Base-by-base conservation (phyloP, 139 green algal species). In the Chlamydomonas incerta region DNA sequence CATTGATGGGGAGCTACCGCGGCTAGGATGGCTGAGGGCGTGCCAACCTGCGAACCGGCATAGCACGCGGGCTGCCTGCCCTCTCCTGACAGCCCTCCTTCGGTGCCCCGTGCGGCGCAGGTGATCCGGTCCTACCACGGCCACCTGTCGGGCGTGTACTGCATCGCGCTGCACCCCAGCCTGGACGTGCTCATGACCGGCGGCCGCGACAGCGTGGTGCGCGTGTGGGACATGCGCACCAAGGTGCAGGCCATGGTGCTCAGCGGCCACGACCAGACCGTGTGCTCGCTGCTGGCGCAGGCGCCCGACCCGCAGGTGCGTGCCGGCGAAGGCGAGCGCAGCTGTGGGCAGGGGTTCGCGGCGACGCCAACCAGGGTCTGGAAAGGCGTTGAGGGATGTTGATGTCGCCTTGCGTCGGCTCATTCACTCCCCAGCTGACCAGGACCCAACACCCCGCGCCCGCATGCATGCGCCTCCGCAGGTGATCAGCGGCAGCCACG, bases 151-250 rank as follows among this genome's bases (percentile, higher is more conserved):
- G 98, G 98, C 50, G 95, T 99, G 34, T 99, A 99, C 92, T 96
- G 90, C 70, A 90, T 99, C n/a, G 94, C 96, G 24, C 92, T 99
- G 75, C 98, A 99, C 89, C 98, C 98, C 62, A 96, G 90, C 20
- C 92, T 99, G 34, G 97, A 99, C 87, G 65, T 99, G 23, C 87
- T 99, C 37, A 96, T 99, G 89, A 99, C 96, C 0, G 95, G 96
- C 23, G 96, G 96, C 68, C 89, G 97, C 0, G 97, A 99, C 92
- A 95, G 90, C 73, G 94, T 94, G 31, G 97, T 95, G 87, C 90
- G 98, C 24, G 95, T 99, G 74, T 99, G 98, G 98, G 98, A 99
- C 95, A 99, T 99, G 92, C 94, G 98, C 69, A 99, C 95, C 60
- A 98, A 98, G 91, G 87, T 91, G 82, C 91, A 94, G 35, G 71